Evolutionary conservation across 1,139 yeast genomes (phyloP).

Genomic region (Protomyces lactucae-debilis): DNA sequence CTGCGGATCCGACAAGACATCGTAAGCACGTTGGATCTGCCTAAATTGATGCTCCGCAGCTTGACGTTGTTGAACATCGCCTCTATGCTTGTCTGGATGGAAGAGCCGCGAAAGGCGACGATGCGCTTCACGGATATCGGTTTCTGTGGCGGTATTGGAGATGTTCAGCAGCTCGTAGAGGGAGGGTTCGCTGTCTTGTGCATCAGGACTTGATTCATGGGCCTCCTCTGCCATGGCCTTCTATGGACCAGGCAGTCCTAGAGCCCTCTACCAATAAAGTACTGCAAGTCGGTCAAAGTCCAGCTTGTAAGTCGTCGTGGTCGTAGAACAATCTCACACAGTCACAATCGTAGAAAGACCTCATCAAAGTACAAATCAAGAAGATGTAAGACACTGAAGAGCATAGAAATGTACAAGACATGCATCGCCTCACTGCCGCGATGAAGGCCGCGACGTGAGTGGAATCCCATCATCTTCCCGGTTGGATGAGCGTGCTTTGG

Average conservation of each 20-base stretch:
- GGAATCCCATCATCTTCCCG: neutral
- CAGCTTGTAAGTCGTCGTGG: neutral
- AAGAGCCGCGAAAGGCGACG: slow-evolving; percentile 25
- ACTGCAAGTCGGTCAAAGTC: too few species aligned
- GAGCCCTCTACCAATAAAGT: neutral
- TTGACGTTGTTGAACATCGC: neutral
- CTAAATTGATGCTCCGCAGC: slow-evolving; percentile 22
- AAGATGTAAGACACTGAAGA: too few species aligned
- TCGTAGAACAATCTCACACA: neutral
- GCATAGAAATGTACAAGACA: too few species aligned
- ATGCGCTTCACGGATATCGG: slow-evolving; percentile 26
- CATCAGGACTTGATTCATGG: neutral
- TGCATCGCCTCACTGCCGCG: neutral
- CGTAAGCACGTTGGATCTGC: slow-evolving; percentile 49
- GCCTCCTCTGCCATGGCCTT: neutral
- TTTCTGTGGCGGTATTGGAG: slow-evolving; percentile 14
- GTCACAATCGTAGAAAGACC: neutral
- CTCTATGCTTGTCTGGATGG: slow-evolving; percentile 29
- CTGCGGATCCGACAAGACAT: slow-evolving; percentile 58
- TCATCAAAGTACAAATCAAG: neutral
- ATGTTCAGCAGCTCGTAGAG: slow-evolving; percentile 12
- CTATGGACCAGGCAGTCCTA: neutral
- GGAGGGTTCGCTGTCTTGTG: neutral
- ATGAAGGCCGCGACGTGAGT: neutral
- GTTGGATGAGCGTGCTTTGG: neutral